Evolutionary conservation across 345 rosid species (phyloP).

Genomic region (Eucalyptus sideroxylon): DNA sequence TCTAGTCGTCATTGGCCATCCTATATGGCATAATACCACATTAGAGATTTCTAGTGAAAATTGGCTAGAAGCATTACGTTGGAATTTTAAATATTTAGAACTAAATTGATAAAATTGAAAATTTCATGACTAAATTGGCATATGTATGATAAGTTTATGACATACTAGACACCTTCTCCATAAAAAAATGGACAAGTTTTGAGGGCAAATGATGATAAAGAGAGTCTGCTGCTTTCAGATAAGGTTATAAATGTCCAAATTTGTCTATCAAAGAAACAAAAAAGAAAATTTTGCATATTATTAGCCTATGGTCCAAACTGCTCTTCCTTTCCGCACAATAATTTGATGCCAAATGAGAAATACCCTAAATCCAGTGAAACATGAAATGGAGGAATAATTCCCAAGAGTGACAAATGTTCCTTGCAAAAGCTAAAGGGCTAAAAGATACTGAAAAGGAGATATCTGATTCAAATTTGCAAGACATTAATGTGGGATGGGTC

Average conservation of each 20-base stretch:
- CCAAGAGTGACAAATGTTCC: neutral
- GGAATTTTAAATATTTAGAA: neutral
- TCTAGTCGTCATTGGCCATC: neutral
- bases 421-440: slow-evolving; percentile 1
- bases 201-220: neutral
- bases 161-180: neutral
- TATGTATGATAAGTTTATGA: neutral
- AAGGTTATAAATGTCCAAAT: neutral
- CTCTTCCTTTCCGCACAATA: neutral
- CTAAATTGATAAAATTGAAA: neutral
- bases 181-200: neutral
- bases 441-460: slow-evolving; percentile 23
- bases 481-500: slow-evolving; percentile 18
- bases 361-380: neutral
- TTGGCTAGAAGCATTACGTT: neutral
- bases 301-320: neutral
- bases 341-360: neutral
- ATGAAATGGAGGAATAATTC: neutral
- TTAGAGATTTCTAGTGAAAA: neutral
- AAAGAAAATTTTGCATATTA: neutral
- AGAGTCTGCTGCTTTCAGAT: neutral
- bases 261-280: neutral
- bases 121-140: neutral
- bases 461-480: slow-evolving; percentile 1
- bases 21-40: fast-evolving